These are phyloP conservation scores for Diaporthe capsici DNA, from an alignment of 2,329 filamentous ascomycete genomes.

Conservation along the genomic window DNA sequence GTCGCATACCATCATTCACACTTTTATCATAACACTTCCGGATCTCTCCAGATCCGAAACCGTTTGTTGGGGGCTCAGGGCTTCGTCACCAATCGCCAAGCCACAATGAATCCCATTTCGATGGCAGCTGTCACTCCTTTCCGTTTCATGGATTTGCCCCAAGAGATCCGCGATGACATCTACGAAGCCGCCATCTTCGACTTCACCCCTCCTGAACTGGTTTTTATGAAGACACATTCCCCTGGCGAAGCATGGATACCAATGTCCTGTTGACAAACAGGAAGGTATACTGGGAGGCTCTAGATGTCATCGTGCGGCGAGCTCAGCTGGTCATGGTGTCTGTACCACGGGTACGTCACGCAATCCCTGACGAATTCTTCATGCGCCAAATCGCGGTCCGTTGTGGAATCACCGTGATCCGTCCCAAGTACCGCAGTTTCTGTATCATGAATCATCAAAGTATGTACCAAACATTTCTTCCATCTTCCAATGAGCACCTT, in stretches of 20 bases:
- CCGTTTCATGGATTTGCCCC: neutral
- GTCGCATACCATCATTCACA: too few relatives aligned
- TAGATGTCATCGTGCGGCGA: neutral
- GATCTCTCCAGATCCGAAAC: too few relatives aligned
- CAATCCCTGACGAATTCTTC: too few relatives aligned
- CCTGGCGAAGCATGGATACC: neutral
- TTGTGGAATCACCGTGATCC: neutral
- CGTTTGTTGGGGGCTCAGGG: too few relatives aligned
- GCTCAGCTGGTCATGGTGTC: constrained; percentile 3
- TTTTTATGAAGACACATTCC: too few relatives aligned
- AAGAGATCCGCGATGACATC: neutral
- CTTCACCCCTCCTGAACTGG: neutral
- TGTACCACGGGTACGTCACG: too few relatives aligned
- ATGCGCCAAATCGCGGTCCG: too few relatives aligned
- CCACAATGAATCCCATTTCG: neutral
- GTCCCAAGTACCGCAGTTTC: neutral
- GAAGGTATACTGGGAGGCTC: neutral
- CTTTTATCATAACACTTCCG: too few relatives aligned
- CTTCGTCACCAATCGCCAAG: too few relatives aligned
- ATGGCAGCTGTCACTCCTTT: neutral
- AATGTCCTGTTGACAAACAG: neutral
- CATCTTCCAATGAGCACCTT: too few relatives aligned
- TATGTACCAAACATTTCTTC: too few relatives aligned
- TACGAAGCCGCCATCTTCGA: neutral
- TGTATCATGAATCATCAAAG: neutral